Evolutionary conservation across 257 asterid species (phyloP).

Genomic region (Scutellaria barbata): DNA sequence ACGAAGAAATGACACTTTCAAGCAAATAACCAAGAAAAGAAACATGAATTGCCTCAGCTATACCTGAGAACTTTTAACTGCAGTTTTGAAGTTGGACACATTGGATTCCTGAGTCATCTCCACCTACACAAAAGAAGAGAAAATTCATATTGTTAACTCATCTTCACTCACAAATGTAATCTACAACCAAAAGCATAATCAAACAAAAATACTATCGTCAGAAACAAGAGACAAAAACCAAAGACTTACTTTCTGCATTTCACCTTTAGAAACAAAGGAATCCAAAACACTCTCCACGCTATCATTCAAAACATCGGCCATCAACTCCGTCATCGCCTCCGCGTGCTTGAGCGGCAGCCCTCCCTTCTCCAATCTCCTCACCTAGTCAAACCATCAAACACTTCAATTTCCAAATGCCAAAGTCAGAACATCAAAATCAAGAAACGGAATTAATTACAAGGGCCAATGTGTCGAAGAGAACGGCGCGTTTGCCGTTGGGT

Average conservation of each 20-base stretch:
- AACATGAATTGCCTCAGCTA: not conserved
- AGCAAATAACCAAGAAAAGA: constrained; percentile 4
- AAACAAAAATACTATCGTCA: not conserved
- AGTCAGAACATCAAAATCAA: not conserved
- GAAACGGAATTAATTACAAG: constrained; percentile 49
- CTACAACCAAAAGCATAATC: not conserved
- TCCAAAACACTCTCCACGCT: constrained; percentile 75
- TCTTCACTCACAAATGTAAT: not conserved
- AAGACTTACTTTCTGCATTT: constrained; percentile 66
- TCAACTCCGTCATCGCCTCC: constrained; percentile 78
- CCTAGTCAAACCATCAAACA: constrained; percentile 48
- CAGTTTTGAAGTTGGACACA: constrained; percentile 79
- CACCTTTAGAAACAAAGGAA: constrained; percentile 78
- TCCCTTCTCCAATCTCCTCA: constrained; percentile 78
- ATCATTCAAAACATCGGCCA: constrained; percentile 74
- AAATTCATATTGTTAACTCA: not conserved
- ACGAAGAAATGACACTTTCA: constrained; percentile 1
- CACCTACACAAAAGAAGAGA: constrained; percentile 49
- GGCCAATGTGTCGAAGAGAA: constrained; percentile 90
- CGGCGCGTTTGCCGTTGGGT: constrained; percentile 64
- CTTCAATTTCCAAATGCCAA: not conserved
- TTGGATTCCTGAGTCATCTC: constrained; percentile 83
- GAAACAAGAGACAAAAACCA: not conserved
- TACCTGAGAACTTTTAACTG: constrained; percentile 93
- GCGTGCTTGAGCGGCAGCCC: constrained; percentile 90